Base-by-base conservation (phyloP, 345 rosid genomes). In the Eutrema yunnanense region DNA sequence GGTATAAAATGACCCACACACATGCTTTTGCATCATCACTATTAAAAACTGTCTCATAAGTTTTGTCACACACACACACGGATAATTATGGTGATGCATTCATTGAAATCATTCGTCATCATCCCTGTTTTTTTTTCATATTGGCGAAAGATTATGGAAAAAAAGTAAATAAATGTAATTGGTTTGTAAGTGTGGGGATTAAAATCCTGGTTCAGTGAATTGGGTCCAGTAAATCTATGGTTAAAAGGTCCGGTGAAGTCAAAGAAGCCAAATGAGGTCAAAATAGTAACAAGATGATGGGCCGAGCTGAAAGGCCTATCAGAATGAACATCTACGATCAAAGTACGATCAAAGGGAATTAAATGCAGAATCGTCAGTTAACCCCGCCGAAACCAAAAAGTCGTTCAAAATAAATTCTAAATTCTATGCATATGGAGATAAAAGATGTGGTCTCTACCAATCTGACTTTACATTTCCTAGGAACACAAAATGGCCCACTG, bases 401-500 rank as follows among this genome's bases (percentile, higher is more conserved):
- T 19, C 1, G 1, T 19, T 19, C 22, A 19, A 19, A 19, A 19
- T 19, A 19, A 19, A 19, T 61, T 43, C 41, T 19, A 19, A 19
- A 19, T 61, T 43, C 41, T 56, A 55, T 79, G 73, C 73, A 16
- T 72, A 77, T 72, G 75, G 65, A 67, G 32, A 80, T 65, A 62
- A 63, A 40, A 66, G 55, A 32, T 52, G 54, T 33, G 63, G 70
- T 72, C 55, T 72, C 69, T 71, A 63, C 62, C 43, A 53, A 43
- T 42, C 44, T 44, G 53, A 42, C 62, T 61, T 60, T 50, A 42
- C 43, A 80, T 64, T 55, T 80, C 66, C 63, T 13, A 54, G 73
- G 58, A 73, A 73, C 73, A 75, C 27, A 19, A 7, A 40, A n/a
- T 67, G 87, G 13, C 81, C 82, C 85, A 80, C 80, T 61, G 34